phyloP scores from a whole-genome alignment of 169 alveolate genomes.

The Plasmodium chabaudi region DNA sequence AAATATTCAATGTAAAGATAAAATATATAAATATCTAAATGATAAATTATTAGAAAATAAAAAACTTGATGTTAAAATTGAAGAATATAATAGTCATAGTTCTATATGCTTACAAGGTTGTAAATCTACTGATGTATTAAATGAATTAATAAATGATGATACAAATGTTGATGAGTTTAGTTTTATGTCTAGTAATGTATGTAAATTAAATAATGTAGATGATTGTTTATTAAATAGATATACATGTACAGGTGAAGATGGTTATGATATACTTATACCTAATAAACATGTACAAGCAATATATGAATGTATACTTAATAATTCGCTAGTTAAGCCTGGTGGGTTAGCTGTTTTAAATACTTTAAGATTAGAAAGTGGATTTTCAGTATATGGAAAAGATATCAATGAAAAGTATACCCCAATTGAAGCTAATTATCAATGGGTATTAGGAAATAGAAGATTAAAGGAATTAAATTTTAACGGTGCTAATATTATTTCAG shows the following conservation, averaged over 20 bases:
- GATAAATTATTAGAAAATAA: constrained; percentile 48
- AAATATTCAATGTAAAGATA: constrained; percentile 72
- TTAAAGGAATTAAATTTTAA: constrained; percentile 73
- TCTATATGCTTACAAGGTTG: constrained; percentile 72
- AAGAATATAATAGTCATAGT: constrained; percentile 65
- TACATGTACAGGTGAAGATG: constrained; percentile 79
- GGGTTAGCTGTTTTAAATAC: constrained; percentile 74
- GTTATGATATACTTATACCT: constrained; percentile 69
- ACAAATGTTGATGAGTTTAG: constrained; percentile 51
- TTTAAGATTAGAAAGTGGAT: constrained; percentile 75
- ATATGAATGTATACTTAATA: constrained; percentile 44
- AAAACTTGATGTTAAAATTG: constrained; percentile 49
- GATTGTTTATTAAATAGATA: constrained; percentile 55
- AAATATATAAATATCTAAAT: constrained; percentile 59
- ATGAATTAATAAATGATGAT: constrained; percentile 36
- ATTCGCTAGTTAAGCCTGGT: constrained; percentile 74
- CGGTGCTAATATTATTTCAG: constrained; percentile 66
- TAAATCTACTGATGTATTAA: constrained; percentile 54
- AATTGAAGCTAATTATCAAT: constrained; percentile 73
- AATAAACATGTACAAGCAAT: constrained; percentile 33
- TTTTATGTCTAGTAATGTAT: constrained; percentile 67
- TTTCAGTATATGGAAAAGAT: constrained; percentile 76
- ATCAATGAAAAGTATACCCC: constrained; percentile 72
- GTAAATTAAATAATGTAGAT: constrained; percentile 35
- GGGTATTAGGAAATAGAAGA: constrained; percentile 70